phyloP scores from a whole-genome alignment of 331 rosid genomes.

The Spiraea crenata region DNA sequence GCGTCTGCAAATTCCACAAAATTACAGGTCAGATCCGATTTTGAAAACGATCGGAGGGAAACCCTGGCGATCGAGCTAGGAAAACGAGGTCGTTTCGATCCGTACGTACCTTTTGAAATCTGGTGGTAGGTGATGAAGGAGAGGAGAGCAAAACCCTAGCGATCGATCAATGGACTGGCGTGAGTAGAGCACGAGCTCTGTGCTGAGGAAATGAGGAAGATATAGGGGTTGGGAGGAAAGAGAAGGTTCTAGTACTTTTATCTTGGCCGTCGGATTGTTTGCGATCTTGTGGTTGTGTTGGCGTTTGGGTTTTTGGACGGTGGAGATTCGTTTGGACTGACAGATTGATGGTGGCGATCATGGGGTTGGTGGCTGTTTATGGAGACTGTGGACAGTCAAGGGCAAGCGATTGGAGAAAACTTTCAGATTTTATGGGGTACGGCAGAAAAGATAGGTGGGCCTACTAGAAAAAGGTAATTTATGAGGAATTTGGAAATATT shows the following conservation, averaged over 20 bases:
- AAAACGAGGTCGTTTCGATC: neutral
- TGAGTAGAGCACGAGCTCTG: conserved; percentile 64
- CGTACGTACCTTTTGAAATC: conserved; percentile 44
- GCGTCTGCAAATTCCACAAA: conserved; percentile 25
- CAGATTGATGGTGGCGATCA: conserved; percentile 11
- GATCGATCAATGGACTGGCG: conserved; percentile 27
- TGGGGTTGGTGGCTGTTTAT: conserved; percentile 35
- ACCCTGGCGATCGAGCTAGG: neutral
- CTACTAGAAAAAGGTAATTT: neutral
- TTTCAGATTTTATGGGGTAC: conserved; percentile 15
- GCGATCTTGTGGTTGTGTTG: conserved; percentile 5
- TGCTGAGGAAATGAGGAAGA: neutral
- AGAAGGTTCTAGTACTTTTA: conserved; percentile 56
- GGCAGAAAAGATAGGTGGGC: neutral
- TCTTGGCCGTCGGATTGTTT: conserved; percentile 39
- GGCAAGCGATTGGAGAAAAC: conserved; percentile 1
- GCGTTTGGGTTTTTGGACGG: conserved; percentile 20
- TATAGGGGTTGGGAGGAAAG: conserved; percentile 24
- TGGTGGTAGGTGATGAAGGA: neutral
- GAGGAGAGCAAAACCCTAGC: conserved; percentile 31
- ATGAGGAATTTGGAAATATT: neutral
- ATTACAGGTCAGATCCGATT: conserved; percentile 16
- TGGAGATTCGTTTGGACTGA: conserved; percentile 23
- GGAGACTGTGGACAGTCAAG: neutral
- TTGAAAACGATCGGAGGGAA: too few relatives aligned